These are phyloP conservation scores for Phanerochaete sordida DNA, from an alignment of 768 basidiomycete species.

Conservation along the genomic window DNA sequence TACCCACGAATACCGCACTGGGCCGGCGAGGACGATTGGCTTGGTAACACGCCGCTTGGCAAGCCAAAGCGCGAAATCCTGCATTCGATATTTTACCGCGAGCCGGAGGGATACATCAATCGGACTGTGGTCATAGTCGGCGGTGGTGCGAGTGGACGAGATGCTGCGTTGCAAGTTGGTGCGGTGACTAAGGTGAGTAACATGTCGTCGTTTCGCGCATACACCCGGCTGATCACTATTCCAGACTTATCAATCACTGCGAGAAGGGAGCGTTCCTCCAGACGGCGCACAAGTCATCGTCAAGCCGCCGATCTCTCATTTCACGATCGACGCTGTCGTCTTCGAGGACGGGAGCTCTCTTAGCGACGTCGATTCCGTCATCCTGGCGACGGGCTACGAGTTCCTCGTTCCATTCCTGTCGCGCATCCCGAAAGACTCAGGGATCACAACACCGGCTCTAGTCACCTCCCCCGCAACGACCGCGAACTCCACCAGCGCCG, in stretches of 20 bases:
- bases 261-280: constrained; percentile 12
- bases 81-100: constrained; percentile 53
- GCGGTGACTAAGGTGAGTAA: constrained; percentile 39
- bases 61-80: constrained; percentile 35
- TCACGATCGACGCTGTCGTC: constrained; percentile 39
- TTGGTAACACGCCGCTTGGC: constrained; percentile 24
- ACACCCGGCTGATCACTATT: background rate
- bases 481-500: constrained; percentile 21
- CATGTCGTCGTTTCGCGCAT: background rate
- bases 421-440: constrained; percentile 14
- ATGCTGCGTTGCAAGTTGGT: constrained; percentile 41
- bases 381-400: constrained; percentile 57
- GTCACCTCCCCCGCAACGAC: constrained; percentile 4
- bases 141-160: constrained; percentile 43
- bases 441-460: constrained; percentile 19
- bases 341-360: constrained; percentile 44
- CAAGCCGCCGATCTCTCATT: constrained; percentile 46
- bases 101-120: constrained; percentile 39
- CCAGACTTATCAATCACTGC: constrained; percentile 35
- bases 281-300: constrained; percentile 20
- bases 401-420: constrained; percentile 46
- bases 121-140: constrained; percentile 49
- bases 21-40: constrained; percentile 48
- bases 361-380: constrained; percentile 39
- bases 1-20: constrained; percentile 44